Percentiles rank a stretch among this genome's conserved stretches.
These are phyloP conservation scores for Aureobasidium vineae DNA, from an alignment of 2,329 filamentous ascomycete genomes.

Conservation along the genomic window DNA sequence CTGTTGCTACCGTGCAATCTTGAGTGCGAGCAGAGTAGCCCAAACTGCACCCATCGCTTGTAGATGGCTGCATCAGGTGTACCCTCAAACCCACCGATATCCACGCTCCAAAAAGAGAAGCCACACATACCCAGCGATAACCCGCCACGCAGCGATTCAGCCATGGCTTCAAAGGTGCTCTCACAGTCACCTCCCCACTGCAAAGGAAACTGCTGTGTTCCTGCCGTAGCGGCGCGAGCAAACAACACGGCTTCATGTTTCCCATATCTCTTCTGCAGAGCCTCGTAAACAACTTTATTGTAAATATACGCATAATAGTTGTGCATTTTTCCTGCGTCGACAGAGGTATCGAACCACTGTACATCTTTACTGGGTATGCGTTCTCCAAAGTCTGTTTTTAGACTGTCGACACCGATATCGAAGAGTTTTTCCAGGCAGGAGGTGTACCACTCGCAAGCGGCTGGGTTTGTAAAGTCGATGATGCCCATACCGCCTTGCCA, in stretches of 20 bases:
- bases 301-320: conserved; percentile 75
- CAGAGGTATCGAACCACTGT: conserved; percentile 59
- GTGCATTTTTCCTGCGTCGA: conserved; percentile 68
- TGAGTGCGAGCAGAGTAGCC: conserved; percentile 67
- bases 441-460: conserved; percentile 64
- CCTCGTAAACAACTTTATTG: conserved; percentile 68
- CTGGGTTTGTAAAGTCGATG: conserved; percentile 71
- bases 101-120: conserved; percentile 67
- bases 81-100: conserved; percentile 72
- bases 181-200: conserved; percentile 74
- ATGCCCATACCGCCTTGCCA: conserved; percentile 77
- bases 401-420: conserved; percentile 66
- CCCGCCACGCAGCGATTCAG: conserved; percentile 66
- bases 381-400: conserved; percentile 77
- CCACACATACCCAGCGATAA: conserved; percentile 63
- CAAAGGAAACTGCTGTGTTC: conserved; percentile 67
- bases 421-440: conserved; percentile 62
- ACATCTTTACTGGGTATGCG: conserved; percentile 66
- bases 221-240: conserved; percentile 65
- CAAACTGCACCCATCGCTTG: conserved; percentile 77
- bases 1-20: conserved; percentile 67
- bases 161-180: conserved; percentile 69
- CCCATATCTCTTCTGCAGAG: conserved; percentile 56
- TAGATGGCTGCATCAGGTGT: conserved; percentile 63
- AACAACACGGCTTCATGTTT: conserved; percentile 62